These are phyloP conservation scores for Litsea cubeba DNA, from an alignment of 164 flowering plant species.

Conservation along the genomic window DNA sequence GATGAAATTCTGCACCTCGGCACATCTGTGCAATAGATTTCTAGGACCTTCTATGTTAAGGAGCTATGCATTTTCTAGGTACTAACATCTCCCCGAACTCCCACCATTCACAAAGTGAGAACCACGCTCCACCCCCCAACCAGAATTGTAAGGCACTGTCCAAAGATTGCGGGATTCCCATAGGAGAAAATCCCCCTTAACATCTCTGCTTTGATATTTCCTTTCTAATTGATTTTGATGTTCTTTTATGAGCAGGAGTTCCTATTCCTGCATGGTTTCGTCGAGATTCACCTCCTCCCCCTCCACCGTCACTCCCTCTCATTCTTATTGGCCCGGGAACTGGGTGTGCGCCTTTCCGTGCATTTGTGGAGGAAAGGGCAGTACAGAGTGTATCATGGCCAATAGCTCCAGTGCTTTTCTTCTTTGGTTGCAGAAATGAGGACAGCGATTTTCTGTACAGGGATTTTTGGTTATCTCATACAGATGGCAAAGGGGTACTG, in stretches of 20 bases:
- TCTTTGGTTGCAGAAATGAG: slow-evolving; percentile 86
- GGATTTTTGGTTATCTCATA: slow-evolving; percentile 75
- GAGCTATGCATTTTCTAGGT: no score
- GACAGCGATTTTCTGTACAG: slow-evolving; percentile 64
- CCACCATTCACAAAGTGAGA: no score
- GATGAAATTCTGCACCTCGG: background rate
- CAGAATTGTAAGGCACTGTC: no score
- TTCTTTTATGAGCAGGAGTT: slow-evolving; percentile 36
- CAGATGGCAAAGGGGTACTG: slow-evolving; percentile 54
- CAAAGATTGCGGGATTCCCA: no score
- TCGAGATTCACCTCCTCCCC: slow-evolving; percentile 76
- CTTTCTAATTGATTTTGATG: slow-evolving; percentile 2
- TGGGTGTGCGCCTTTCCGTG: slow-evolving; percentile 96
- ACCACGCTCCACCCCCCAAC: no score
- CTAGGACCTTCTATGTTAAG: background rate
- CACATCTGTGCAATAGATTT: background rate
- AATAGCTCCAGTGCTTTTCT: slow-evolving; percentile 69
- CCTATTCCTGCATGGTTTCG: slow-evolving; percentile 80
- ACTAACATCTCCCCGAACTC: no score
- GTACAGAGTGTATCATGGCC: slow-evolving; percentile 35
- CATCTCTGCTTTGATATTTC: background rate
- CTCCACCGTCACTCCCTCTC: slow-evolving; percentile 73
- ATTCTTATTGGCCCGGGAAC: slow-evolving; percentile 95
- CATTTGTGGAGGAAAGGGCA: slow-evolving; percentile 81
- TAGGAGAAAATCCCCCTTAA: background rate